These are phyloP conservation scores for Penicillium fuscoglaucum DNA, from an alignment of 2,329 filamentous ascomycete species.

Conservation along the genomic window DNA sequence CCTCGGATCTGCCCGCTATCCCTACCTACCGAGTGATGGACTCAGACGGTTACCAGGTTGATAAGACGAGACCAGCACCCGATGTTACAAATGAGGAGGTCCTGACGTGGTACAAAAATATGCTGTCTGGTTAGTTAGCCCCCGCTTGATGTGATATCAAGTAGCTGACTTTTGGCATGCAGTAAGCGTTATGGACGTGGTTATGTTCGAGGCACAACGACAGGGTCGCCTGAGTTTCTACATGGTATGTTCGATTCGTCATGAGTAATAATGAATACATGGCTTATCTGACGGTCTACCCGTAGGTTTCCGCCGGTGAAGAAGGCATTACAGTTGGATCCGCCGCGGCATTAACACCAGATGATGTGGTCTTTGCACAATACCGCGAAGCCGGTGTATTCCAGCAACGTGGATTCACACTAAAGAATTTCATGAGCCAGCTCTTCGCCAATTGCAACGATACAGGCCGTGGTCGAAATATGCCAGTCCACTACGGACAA, in stretches of 20 bases:
- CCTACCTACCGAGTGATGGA: conserved; percentile 91
- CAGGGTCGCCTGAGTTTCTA: conserved; percentile 96
- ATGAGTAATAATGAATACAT: too few species aligned
- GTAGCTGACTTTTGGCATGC: conserved; percentile 15
- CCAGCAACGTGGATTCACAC: conserved; percentile 80
- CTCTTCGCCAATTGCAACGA: conserved; percentile 87
- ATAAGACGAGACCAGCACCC: conserved; percentile 63
- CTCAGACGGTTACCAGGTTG: conserved; percentile 80
- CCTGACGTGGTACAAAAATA: conserved; percentile 62
- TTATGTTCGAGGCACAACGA: conserved; percentile 97
- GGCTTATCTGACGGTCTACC: not conserved
- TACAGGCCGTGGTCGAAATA: conserved; percentile 78
- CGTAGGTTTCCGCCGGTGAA: conserved; percentile 74
- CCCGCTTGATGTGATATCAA: not conserved
- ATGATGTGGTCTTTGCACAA: conserved; percentile 90
- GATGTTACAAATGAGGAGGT: conserved; percentile 66
- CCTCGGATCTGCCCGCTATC: conserved; percentile 71
- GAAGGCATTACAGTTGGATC: conserved; percentile 92
- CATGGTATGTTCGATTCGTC: conserved; percentile 62
- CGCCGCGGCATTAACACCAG: conserved; percentile 75
- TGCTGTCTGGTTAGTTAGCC: conserved; percentile 54
- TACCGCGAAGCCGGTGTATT: conserved; percentile 94
- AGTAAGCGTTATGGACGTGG: conserved; percentile 86
- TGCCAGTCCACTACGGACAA: conserved; percentile 96
- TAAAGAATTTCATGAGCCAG: conserved; percentile 92